Evolutionary conservation across 2,329 filamentous ascomycete genomes (phyloP).

Genomic region (Dothiorella sarmentorum): DNA sequence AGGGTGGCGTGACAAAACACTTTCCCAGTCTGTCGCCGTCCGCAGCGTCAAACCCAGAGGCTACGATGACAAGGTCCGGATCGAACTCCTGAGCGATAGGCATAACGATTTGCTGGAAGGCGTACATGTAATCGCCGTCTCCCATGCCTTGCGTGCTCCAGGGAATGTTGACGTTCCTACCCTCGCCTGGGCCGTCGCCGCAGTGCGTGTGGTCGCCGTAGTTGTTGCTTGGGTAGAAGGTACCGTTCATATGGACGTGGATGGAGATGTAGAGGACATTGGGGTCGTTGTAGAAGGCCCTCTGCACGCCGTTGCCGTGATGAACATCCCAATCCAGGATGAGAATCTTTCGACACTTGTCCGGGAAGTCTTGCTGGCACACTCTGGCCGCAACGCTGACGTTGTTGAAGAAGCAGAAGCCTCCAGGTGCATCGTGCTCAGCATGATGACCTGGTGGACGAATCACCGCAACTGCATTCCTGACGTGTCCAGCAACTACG

Average conservation of each 20-base stretch:
- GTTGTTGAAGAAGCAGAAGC: constrained; percentile 98
- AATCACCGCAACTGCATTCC: constrained; percentile 94
- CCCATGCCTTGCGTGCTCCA: constrained; percentile 76
- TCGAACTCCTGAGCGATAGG: constrained; percentile 91
- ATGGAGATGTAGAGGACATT: constrained; percentile 95
- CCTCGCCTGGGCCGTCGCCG: constrained; percentile 55
- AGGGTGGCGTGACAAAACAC: constrained; percentile 85
- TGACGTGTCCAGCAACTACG: constrained; percentile 78
- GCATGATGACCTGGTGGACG: constrained; percentile 94
- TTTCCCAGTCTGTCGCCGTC: constrained; percentile 89
- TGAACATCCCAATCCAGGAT: constrained; percentile 88
- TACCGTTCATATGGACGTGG: constrained; percentile 80
- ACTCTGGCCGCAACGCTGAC: constrained; percentile 88
- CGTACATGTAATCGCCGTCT: constrained; percentile 93
- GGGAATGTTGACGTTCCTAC: constrained; percentile 66
- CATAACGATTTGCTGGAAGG: constrained; percentile 95
- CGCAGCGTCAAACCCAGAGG: constrained; percentile 93
- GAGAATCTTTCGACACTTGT: constrained; percentile 79
- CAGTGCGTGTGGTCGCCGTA: constrained; percentile 60
- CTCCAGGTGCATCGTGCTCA: constrained; percentile 79
- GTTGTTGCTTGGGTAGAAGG: constrained; percentile 71
- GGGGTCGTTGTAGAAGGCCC: constrained; percentile 91
- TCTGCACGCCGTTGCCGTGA: constrained; percentile 88
- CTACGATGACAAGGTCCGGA: constrained; percentile 91
- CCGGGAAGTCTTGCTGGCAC: constrained; percentile 76